A percentile compares a stretch with the other conserved stretches of the same genome.
Conservation (phyloP, 306 rosid species). For the Arachis stenosperma region DNA sequence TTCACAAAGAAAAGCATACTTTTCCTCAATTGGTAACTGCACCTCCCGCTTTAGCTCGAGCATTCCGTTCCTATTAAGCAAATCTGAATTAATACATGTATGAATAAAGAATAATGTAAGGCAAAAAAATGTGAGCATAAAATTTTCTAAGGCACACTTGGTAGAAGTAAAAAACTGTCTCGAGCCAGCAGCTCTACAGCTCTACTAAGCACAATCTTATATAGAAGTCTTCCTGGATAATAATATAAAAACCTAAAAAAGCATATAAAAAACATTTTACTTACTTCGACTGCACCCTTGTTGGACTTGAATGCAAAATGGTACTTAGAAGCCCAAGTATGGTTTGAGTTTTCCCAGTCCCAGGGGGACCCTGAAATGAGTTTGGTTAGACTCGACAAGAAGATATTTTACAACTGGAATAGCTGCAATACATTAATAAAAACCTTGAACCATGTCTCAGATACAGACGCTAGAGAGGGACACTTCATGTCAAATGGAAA, state of each 20-base stretch:
- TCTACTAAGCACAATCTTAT: conserved; percentile 28
- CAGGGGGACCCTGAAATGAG: conserved; percentile 93
- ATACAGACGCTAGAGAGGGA: conserved; percentile 20
- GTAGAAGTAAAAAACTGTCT: conserved; percentile 28
- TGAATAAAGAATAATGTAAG: conserved; percentile 18
- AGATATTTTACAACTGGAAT: neutral
- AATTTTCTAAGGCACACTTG: conserved; percentile 16
- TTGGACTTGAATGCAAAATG: conserved; percentile 92
- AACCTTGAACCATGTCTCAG: conserved; percentile 24
- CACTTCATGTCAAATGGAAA: conserved; percentile 32
- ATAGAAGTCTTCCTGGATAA: conserved; percentile 17
- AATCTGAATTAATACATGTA: conserved; percentile 30
- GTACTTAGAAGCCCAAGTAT: conserved; percentile 92
- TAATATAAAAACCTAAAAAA: conserved; percentile 19
- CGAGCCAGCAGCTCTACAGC: conserved; percentile 31
- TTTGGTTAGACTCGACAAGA: conserved; percentile 45
- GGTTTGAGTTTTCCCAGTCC: conserved; percentile 97
- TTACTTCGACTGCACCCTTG: conserved; percentile 81
- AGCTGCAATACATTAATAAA: conserved; percentile 9
- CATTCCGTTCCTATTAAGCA: conserved; percentile 54
- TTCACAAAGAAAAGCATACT: conserved; percentile 56
- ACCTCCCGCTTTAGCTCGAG: conserved; percentile 61
- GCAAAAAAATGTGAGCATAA: conserved; percentile 12
- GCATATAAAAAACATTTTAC: conserved; percentile 21
- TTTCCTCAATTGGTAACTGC: conserved; percentile 61